These are phyloP conservation scores for Penicillium cosmopolitanum DNA, from an alignment of 495 filamentous ascomycete species.

Conservation along the genomic window DNA sequence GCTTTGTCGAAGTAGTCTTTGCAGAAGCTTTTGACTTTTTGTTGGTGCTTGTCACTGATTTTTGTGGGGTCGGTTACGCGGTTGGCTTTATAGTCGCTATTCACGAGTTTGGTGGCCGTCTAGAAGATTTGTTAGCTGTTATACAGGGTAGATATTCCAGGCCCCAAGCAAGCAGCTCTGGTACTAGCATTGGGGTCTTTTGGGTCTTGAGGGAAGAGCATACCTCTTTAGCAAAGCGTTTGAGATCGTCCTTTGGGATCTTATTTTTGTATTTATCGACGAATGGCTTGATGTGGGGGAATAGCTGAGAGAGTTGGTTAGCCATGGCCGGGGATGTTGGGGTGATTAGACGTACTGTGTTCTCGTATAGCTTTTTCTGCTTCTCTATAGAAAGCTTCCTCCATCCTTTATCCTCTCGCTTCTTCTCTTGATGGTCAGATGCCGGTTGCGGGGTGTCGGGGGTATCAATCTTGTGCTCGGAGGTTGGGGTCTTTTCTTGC, in stretches of 20 bases:
- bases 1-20: constrained; percentile 86
- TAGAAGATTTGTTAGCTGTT: constrained; percentile 18
- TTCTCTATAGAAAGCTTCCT: constrained; percentile 76
- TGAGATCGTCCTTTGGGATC: constrained; percentile 84
- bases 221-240: constrained; percentile 84
- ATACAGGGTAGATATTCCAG: no score
- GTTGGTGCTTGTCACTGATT: constrained; percentile 76
- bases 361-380: constrained; percentile 90
- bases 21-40: constrained; percentile 79
- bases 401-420: constrained; percentile 76
- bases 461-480: constrained; percentile 57
- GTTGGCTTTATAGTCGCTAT: constrained; percentile 84
- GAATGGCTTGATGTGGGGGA: constrained; percentile 80
- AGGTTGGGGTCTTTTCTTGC: constrained; percentile 62
- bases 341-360: constrained; percentile 65
- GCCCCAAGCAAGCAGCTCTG: no score
- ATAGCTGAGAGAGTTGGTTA: constrained; percentile 60
- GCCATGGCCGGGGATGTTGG: not conserved
- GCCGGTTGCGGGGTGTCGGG: constrained; percentile 52
- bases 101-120: constrained; percentile 82
- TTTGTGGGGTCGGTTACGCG: constrained; percentile 82
- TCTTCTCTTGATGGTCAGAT: constrained; percentile 62
- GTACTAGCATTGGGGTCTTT: no score
- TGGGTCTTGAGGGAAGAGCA: not conserved
- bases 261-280: constrained; percentile 84